Conservation (phyloP, 2,329 filamentous ascomycete species). For the Cladophialophora carrionii region DNA sequence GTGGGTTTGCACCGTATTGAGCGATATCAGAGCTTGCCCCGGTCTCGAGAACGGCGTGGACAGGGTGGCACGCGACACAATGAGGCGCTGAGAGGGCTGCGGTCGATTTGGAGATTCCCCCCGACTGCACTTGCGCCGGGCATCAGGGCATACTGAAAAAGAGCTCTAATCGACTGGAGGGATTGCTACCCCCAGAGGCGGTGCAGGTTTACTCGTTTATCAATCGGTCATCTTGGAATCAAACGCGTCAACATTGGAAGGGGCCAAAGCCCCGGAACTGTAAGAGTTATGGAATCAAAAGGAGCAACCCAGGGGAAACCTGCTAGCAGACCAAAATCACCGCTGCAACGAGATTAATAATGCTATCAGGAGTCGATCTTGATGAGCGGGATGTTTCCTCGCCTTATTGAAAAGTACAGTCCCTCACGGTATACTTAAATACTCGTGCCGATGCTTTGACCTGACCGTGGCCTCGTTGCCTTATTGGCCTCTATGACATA, state of each 20-base stretch:
- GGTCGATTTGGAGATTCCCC: background rate
- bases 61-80: slow-evolving; percentile 22
- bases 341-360: slow-evolving; percentile 14
- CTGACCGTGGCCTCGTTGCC: background rate
- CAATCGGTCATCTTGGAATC: slow-evolving; percentile 8
- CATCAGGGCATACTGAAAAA: background rate
- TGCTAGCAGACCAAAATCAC: background rate
- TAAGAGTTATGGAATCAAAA: slow-evolving; percentile 17
- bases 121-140: slow-evolving; percentile 2
- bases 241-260: slow-evolving; percentile 8
- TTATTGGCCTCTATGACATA: slow-evolving; percentile 10
- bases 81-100: background rate
- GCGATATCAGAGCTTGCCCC: slow-evolving; percentile 8
- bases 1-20: slow-evolving; percentile 58
- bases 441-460: background rate
- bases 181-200: background rate
- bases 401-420: background rate
- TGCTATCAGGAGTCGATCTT: slow-evolving; percentile 15
- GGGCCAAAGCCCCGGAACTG: slow-evolving; percentile 1
- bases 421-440: background rate
- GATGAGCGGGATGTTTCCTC: slow-evolving; percentile 11
- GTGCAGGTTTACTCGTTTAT: slow-evolving; percentile 2
- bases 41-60: slow-evolving; percentile 10
- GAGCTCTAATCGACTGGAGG: background rate
- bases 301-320: background rate